Percentiles rank a stretch among this genome's conserved stretches.
Evolutionary conservation across 306 rosid species (phyloP).

Genomic region (Prinsepia uniflora): DNA sequence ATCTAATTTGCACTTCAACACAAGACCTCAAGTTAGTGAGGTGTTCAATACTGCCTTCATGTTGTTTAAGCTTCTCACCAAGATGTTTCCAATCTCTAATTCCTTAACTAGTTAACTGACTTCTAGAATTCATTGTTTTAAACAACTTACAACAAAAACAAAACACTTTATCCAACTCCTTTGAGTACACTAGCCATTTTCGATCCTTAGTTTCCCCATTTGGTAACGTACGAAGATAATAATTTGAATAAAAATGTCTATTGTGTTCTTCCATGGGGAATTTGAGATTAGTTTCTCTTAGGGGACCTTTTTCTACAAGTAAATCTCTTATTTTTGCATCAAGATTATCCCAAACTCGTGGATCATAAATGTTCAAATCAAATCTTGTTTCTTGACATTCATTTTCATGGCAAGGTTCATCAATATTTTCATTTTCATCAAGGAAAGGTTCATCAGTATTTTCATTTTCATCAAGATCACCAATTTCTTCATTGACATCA

Average conservation of each 20-base stretch:
- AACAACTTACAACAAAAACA: background rate
- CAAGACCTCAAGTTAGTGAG: background rate
- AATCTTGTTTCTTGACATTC: too few relatives aligned
- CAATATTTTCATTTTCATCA: too few relatives aligned
- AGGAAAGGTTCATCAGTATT: too few relatives aligned
- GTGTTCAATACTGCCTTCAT: background rate
- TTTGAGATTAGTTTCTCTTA: background rate
- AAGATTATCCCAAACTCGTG: too few relatives aligned
- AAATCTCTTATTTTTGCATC: too few relatives aligned
- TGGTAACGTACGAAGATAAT: background rate
- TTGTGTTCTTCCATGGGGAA: background rate
- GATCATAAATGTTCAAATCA: too few relatives aligned
- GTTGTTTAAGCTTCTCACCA: background rate
- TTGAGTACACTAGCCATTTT: conserved; percentile 8
- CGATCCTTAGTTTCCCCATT: background rate
- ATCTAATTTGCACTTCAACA: background rate
- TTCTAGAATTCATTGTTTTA: background rate
- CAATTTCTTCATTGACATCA: too few relatives aligned
- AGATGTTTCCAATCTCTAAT: conserved; percentile 5
- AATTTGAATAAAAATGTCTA: background rate
- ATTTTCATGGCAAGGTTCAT: too few relatives aligned
- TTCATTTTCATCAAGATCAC: too few relatives aligned
- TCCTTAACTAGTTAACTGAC: background rate
- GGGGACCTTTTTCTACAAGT: background rate
- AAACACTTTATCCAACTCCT: background rate